phyloP scores from a whole-genome alignment of 192 early-diverging fungal species.

The Coemansia umbellata region DNA sequence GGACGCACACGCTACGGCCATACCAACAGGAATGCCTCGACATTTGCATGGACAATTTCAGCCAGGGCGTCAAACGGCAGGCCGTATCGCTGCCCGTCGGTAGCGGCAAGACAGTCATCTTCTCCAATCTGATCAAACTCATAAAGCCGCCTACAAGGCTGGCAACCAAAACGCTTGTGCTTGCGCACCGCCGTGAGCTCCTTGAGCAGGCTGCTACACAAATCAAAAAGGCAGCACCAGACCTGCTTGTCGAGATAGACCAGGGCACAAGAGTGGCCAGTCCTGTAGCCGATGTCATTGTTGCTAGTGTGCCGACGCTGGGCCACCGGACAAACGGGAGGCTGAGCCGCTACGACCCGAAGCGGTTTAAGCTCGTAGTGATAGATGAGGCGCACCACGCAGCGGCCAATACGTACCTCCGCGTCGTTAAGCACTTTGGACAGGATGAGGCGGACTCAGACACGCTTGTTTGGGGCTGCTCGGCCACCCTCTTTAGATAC shows the following conservation, averaged over 20 bases:
- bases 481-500: constrained; percentile 81
- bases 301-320: constrained; percentile 75
- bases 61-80: constrained; percentile 63
- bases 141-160: constrained; percentile 57
- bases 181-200: constrained; percentile 89
- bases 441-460: constrained; percentile 35
- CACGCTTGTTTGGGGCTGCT: constrained; percentile 85
- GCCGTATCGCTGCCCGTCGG: constrained; percentile 80
- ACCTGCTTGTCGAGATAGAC: constrained; percentile 61
- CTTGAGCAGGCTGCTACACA: constrained; percentile 73
- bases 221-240: constrained; percentile 58
- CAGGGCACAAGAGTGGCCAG: constrained; percentile 61
- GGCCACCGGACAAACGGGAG: constrained; percentile 52
- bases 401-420: constrained; percentile 66
- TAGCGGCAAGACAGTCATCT: constrained; percentile 89
- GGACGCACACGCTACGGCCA: constrained; percentile 53
- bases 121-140: constrained; percentile 71
- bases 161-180: constrained; percentile 74
- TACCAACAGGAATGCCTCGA: constrained; percentile 91
- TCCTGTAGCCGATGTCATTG: constrained; percentile 63
- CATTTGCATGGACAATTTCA: constrained; percentile 51
- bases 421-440: constrained; percentile 71
- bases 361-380: constrained; percentile 79
- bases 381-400: constrained; percentile 96
- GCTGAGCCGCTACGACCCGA: constrained; percentile 65